Evolutionary conservation across 345 rosid species (phyloP).

Genomic region (Anacardium occidentale): DNA sequence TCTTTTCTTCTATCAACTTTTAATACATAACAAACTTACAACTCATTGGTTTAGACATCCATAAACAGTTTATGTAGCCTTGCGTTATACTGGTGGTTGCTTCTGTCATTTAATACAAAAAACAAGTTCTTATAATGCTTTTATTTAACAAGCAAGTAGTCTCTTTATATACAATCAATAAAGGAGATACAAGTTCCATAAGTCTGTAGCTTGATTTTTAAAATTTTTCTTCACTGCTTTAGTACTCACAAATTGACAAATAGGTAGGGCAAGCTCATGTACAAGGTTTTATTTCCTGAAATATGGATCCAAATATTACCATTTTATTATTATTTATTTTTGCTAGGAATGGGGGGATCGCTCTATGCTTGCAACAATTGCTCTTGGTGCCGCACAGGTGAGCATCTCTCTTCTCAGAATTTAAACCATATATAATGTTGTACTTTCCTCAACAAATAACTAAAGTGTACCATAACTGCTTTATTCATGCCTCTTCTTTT

Average conservation of each 20-base stretch:
- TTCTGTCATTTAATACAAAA: too few species aligned
- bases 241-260: background rate
- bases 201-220: background rate
- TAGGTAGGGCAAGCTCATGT: background rate
- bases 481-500: constrained; percentile 6
- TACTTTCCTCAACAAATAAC: background rate
- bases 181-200: too few species aligned
- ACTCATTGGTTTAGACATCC: background rate
- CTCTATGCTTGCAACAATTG: constrained; percentile 97
- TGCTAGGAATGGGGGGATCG: constrained; percentile 99
- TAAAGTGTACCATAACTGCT: background rate
- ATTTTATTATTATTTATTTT: background rate
- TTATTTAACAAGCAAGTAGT: too few species aligned
- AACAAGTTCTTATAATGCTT: too few species aligned
- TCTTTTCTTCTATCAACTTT: background rate
- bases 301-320: background rate
- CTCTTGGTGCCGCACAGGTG: constrained; percentile 97
- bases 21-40: background rate
- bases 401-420: constrained; percentile 8
- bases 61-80: background rate
- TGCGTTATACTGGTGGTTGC: too few species aligned
- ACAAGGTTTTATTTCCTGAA: background rate
- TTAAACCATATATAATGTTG: background rate
- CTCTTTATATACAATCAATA: too few species aligned
- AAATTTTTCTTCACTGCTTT: background rate